These are phyloP conservation scores for Lasiosphaeria hispida DNA, from an alignment of 495 filamentous ascomycete species.

Conservation along the genomic window DNA sequence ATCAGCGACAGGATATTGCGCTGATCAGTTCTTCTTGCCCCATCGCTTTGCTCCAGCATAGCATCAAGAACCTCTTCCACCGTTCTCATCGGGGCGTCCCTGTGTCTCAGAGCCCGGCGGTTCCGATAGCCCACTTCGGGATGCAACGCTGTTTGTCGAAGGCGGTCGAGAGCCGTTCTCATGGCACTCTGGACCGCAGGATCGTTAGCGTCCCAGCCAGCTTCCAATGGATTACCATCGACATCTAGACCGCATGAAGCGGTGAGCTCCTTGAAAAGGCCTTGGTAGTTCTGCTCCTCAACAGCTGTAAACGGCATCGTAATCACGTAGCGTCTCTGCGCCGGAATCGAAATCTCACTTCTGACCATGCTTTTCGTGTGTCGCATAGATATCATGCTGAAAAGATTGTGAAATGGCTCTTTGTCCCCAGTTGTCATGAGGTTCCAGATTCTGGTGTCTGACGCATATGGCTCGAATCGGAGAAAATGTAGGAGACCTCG, in stretches of 20 bases:
- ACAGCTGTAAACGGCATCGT: constrained; percentile 83
- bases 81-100: constrained; percentile 66
- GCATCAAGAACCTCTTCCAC: constrained; percentile 79
- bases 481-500: constrained; percentile 78
- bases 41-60: constrained; percentile 83
- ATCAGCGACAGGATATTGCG: constrained; percentile 59
- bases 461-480: constrained; percentile 70
- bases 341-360: constrained; percentile 67
- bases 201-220: constrained; percentile 63
- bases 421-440: constrained; percentile 58
- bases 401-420: constrained; percentile 61
- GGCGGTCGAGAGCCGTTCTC: constrained; percentile 47
- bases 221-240: constrained; percentile 57
- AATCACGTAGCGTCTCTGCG: constrained; percentile 81
- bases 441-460: constrained; percentile 61
- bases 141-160: constrained; percentile 86
- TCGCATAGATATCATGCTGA: constrained; percentile 67
- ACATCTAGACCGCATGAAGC: constrained; percentile 61
- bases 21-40: constrained; percentile 61
- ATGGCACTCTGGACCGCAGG: constrained; percentile 59
- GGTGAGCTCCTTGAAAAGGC: constrained; percentile 70
- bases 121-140: constrained; percentile 70
- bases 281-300: constrained; percentile 82
- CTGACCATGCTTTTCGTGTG: constrained; percentile 82
- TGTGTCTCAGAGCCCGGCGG: constrained; percentile 62